phyloP scores from a whole-genome alignment of 768 basidiomycete genomes.

The Amanita rubescens region DNA sequence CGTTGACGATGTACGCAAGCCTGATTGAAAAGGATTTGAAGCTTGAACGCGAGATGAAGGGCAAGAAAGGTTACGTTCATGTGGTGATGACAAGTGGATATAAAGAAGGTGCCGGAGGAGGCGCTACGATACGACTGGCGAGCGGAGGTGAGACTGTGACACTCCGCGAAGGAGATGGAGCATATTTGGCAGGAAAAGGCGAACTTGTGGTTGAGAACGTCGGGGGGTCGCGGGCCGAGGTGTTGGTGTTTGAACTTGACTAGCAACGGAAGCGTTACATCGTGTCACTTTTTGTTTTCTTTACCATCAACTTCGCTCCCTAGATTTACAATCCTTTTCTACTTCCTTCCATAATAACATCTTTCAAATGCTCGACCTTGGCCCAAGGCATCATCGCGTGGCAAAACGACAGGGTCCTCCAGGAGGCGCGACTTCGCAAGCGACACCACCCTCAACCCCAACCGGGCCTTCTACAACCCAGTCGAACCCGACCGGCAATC shows the following conservation, averaged over 20 bases:
- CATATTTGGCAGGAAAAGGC: slow-evolving; percentile 53
- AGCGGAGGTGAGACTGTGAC: slow-evolving; percentile 36
- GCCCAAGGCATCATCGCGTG: neutral
- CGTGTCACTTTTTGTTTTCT: neutral
- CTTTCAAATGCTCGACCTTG: neutral
- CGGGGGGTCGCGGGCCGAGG: slow-evolving; percentile 61
- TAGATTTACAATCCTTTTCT: neutral
- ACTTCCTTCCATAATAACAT: neutral
- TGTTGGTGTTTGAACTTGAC: slow-evolving; percentile 76
- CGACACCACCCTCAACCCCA: neutral
- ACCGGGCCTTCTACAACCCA: neutral
- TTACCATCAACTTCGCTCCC: neutral
- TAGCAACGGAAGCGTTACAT: slow-evolving; percentile 13
- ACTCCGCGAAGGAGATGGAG: slow-evolving; percentile 83
- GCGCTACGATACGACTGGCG: slow-evolving; percentile 49
- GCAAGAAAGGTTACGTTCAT: slow-evolving; percentile 73
- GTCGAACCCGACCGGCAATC: too few relatives aligned
- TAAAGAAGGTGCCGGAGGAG: slow-evolving; percentile 47
- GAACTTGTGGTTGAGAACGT: slow-evolving; percentile 48
- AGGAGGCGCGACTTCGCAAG: neutral
- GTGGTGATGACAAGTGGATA: slow-evolving; percentile 83
- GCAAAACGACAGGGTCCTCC: neutral
- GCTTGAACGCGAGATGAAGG: slow-evolving; percentile 45
- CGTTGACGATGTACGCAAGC: slow-evolving; percentile 66
- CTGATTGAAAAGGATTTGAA: slow-evolving; percentile 52